Conservation (phyloP, 768 basidiomycete genomes). For the Macrocybe gigantea region DNA sequence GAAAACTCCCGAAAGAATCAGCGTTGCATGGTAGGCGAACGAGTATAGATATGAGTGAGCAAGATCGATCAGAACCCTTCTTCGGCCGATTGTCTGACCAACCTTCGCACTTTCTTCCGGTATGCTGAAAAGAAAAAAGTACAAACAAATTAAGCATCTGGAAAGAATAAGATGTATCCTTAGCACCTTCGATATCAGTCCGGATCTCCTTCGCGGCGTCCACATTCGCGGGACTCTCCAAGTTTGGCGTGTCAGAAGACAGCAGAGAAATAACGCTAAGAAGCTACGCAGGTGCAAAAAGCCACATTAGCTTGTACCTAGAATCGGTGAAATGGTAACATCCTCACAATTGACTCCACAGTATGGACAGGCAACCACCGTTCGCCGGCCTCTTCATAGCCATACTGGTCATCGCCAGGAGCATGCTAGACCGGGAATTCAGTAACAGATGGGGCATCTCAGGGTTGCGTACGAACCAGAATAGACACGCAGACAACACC, state of each 20-base stretch:
- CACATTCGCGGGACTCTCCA: slow-evolving; percentile 93
- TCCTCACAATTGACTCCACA: slow-evolving; percentile 87
- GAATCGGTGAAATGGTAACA: not conserved
- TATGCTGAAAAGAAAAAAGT: slow-evolving; percentile 49
- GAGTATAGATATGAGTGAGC: slow-evolving; percentile 8
- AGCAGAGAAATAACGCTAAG: slow-evolving; percentile 94
- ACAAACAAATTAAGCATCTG: not conserved
- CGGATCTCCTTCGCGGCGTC: slow-evolving; percentile 91
- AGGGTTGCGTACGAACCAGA: slow-evolving; percentile 45
- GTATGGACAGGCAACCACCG: slow-evolving; percentile 98
- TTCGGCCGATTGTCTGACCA: slow-evolving; percentile 85
- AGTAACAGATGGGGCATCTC: slow-evolving; percentile 7
- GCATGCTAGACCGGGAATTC: slow-evolving; percentile 55
- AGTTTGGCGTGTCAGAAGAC: slow-evolving; percentile 86
- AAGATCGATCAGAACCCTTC: slow-evolving; percentile 59
- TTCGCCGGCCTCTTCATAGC: slow-evolving; percentile 96
- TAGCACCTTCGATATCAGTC: slow-evolving; percentile 53
- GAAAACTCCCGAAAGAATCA: not conserved
- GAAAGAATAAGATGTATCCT: not conserved
- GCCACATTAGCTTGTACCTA: slow-evolving; percentile 6
- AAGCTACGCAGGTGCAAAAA: slow-evolving; percentile 45
- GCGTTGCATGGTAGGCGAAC: slow-evolving; percentile 1
- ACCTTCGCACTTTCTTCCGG: slow-evolving; percentile 91
- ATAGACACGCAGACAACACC: slow-evolving; percentile 97
- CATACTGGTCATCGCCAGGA: slow-evolving; percentile 94